A percentile compares a stretch with the other conserved stretches of the same genome.
Evolutionary conservation across 2,329 filamentous ascomycete genomes (phyloP).

Genomic region (Fusarium albosuccineum): DNA sequence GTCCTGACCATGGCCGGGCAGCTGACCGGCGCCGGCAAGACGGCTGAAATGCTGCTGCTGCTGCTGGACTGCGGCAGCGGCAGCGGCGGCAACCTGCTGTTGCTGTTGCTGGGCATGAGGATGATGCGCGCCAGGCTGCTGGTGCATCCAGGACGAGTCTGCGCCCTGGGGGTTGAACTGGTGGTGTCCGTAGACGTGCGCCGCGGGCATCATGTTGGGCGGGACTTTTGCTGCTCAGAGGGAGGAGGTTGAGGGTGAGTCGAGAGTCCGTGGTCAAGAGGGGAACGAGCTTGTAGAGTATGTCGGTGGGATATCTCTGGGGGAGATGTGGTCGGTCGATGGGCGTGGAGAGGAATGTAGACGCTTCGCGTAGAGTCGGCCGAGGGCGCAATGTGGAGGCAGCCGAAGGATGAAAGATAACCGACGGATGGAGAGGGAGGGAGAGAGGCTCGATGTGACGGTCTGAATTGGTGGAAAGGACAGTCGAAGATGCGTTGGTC

Average conservation of each 20-base stretch:
- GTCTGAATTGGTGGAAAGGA: constrained; percentile 4
- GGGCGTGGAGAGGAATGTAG: constrained; percentile 30
- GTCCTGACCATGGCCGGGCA: constrained; percentile 66
- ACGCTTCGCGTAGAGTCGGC: constrained; percentile 22
- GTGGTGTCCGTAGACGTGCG: constrained; percentile 76
- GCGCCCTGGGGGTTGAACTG: constrained; percentile 71
- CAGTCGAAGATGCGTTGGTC: constrained; percentile 5
- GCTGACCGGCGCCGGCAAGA: constrained; percentile 66
- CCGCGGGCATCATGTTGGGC: constrained; percentile 71
- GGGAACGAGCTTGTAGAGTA: not conserved
- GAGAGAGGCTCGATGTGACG: not conserved
- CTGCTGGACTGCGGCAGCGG: constrained; percentile 65
- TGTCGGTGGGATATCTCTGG: constrained; percentile 11
- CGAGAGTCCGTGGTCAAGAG: not conserved
- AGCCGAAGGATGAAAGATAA: constrained; percentile 17
- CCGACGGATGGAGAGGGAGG: constrained; percentile 12
- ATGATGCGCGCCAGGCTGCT: constrained; percentile 68
- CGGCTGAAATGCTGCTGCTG: constrained; percentile 78
- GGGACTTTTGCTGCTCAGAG: constrained; percentile 32
- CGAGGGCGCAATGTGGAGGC: constrained; percentile 40
- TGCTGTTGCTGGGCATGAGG: constrained; percentile 71
- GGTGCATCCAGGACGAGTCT: constrained; percentile 76
- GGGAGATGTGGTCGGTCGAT: constrained; percentile 15
- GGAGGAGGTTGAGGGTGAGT: not conserved
- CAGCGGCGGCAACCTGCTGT: constrained; percentile 53